phyloP scores from a whole-genome alignment of 2,329 filamentous ascomycete genomes.

The Pseudogymnoascus sp. region DNA sequence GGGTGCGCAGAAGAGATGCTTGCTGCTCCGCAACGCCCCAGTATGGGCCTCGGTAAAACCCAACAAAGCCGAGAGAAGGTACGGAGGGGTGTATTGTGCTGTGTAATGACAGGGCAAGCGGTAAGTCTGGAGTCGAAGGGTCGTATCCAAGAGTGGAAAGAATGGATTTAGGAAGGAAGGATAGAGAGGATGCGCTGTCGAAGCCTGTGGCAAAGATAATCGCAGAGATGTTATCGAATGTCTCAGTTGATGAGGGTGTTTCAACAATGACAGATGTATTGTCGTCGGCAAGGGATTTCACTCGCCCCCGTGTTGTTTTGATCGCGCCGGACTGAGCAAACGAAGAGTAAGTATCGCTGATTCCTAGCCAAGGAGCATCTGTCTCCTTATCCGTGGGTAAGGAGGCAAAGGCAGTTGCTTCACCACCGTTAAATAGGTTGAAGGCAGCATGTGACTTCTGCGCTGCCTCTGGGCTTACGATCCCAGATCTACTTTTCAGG shows the following conservation, averaged over 20 bases:
- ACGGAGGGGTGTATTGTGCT: constrained; percentile 56
- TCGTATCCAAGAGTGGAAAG: constrained; percentile 54
- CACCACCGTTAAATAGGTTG: constrained; percentile 16
- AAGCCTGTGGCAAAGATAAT: constrained; percentile 74
- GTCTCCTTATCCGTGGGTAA: constrained; percentile 25
- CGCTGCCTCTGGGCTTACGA: constrained; percentile 54
- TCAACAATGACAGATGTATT: not conserved
- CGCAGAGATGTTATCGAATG: constrained; percentile 53
- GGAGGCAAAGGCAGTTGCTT: constrained; percentile 35
- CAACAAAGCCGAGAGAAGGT: constrained; percentile 67
- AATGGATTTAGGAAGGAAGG: constrained; percentile 55
- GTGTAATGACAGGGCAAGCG: constrained; percentile 62
- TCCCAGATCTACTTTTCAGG: constrained; percentile 58
- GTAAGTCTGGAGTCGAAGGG: constrained; percentile 40
- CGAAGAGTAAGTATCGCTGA: constrained; percentile 67
- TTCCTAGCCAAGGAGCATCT: constrained; percentile 58
- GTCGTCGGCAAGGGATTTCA: constrained; percentile 8
- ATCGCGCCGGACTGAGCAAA: constrained; percentile 65
- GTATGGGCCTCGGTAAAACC: constrained; percentile 77
- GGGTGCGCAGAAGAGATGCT: constrained; percentile 57
- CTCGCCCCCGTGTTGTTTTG: constrained; percentile 30
- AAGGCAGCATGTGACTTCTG: constrained; percentile 44
- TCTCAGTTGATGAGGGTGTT: constrained; percentile 22
- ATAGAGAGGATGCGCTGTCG: constrained; percentile 55
- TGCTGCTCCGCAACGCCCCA: constrained; percentile 90